Evolutionary conservation across 139 green algal species (phyloP), one percentile per base, ranked within the genome.

Genomic region (Ettlia oleoabundans): DNA sequence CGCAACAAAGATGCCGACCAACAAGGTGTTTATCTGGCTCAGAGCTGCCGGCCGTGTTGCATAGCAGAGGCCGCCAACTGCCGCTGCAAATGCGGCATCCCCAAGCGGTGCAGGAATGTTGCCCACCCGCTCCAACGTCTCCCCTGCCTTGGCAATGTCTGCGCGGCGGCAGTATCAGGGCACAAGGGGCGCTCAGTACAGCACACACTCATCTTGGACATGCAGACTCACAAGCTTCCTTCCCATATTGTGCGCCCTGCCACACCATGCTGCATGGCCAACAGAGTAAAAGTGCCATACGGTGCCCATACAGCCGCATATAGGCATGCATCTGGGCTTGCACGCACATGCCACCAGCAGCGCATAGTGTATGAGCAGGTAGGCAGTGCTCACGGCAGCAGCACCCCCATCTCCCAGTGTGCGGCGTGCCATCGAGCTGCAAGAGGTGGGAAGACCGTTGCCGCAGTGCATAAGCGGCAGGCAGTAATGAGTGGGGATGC

Each of bases 281-380:
- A n/a, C n/a, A n/a, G n/a, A n/a, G n/a, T n/a, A n/a, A n/a, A n/a
- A n/a, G n/a, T n/a, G n/a, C n/a, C n/a, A n/a, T n/a, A n/a, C n/a
- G n/a, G n/a, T n/a, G n/a, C n/a, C n/a, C n/a, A n/a, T n/a, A n/a
- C n/a, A n/a, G n/a, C n/a, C n/a, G n/a, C n/a, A n/a, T n/a, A n/a
- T n/a, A n/a, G n/a, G n/a, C 10, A 58, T 10, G 47, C 47, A 0
- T 30, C 8, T 28, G 13, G 28, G 65, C 35, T 65, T 0, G 13
- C 10, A 75, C 85, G 61, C 67, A 90, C 86, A 93, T 40, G 91
- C 93, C 8, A 96, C 93, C 32, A 96, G 87, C 30, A 97, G 82
- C 1, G 87, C 76, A 61, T 94, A 94, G 84, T 96, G 92, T 38
- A 97, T 88, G 70, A 95, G 90, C 2, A 94, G 22, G 78, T 97